Conservation (phyloP, 441 rosid genomes). For the Corymbia calophylla region DNA sequence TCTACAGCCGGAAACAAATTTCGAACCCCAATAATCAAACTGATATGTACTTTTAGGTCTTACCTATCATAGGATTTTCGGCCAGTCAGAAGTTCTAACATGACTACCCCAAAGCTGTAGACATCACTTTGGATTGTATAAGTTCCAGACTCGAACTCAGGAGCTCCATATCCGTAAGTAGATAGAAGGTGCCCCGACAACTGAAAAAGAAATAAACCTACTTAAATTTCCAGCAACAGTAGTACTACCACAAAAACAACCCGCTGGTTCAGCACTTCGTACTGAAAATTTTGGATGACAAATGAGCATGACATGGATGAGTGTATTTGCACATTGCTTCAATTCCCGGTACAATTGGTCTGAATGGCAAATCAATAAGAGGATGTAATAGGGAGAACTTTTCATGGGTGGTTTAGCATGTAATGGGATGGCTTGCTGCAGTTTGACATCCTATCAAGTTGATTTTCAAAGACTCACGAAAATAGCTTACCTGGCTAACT, state of each 20-base stretch:
- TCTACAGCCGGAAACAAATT: neutral
- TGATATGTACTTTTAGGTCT: neutral
- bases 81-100: slow-evolving; percentile 96
- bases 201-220: slow-evolving; percentile 32
- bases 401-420: neutral
- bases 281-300: neutral
- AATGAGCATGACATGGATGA: neutral
- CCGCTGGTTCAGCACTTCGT: neutral
- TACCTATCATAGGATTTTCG: slow-evolving; percentile 83
- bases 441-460: neutral
- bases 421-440: neutral
- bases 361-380: neutral
- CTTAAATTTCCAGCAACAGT: neutral
- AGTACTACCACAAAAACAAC: neutral
- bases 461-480: neutral
- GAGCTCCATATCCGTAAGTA: slow-evolving; percentile 89
- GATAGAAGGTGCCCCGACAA: slow-evolving; percentile 81
- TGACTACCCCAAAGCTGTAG: slow-evolving; percentile 94
- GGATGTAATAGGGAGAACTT: neutral
- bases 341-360: neutral
- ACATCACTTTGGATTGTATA: slow-evolving; percentile 86
- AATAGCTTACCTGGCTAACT: slow-evolving; percentile 71
- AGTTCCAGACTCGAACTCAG: slow-evolving; percentile 88
- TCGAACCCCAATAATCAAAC: neutral
- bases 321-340: neutral